These are phyloP conservation scores for Phylloporus sp. DNA, from an alignment of 768 basidiomycete genomes.

Conservation along the genomic window DNA sequence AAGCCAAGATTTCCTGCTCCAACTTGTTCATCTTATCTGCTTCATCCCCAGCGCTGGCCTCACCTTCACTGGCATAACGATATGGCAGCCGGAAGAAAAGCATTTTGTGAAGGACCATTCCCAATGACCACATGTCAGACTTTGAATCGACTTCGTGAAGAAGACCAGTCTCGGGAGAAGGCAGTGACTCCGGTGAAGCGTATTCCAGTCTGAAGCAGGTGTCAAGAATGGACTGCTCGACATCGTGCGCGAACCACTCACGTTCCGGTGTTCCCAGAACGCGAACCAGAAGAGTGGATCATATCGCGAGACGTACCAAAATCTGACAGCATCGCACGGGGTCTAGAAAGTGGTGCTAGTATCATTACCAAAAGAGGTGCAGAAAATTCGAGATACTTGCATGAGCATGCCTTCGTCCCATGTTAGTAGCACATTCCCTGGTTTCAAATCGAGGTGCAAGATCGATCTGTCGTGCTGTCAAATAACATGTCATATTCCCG, in stretches of 20 bases:
- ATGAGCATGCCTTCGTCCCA: slow-evolving; percentile 84
- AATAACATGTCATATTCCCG: slow-evolving; percentile 5
- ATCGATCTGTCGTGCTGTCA: slow-evolving; percentile 75
- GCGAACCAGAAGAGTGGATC: slow-evolving; percentile 58
- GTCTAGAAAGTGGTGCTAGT: slow-evolving; percentile 40
- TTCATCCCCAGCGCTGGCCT: slow-evolving; percentile 47
- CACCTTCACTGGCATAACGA: slow-evolving; percentile 59
- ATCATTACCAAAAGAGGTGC: not conserved
- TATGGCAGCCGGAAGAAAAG: slow-evolving; percentile 90
- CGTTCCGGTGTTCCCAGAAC: slow-evolving; percentile 96
- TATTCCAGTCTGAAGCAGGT: slow-evolving; percentile 63
- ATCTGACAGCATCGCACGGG: slow-evolving; percentile 91
- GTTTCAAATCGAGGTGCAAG: slow-evolving; percentile 89
- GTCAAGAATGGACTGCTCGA: not conserved
- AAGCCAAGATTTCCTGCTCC: slow-evolving; percentile 66
- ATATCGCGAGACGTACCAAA: slow-evolving; percentile 94
- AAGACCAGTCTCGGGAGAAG: slow-evolving; percentile 56
- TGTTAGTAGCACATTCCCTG: slow-evolving; percentile 88
- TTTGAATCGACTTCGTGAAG: slow-evolving; percentile 77
- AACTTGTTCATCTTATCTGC: slow-evolving; percentile 62
- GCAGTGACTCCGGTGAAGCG: slow-evolving; percentile 82
- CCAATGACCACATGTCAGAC: slow-evolving; percentile 95
- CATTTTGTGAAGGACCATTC: slow-evolving; percentile 93
- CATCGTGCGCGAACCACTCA: slow-evolving; percentile 35
- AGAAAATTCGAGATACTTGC: slow-evolving; percentile 36